Evolutionary conservation across 2,329 filamentous ascomycete genomes (phyloP).

Genomic region (Beauveria bassiana): DNA sequence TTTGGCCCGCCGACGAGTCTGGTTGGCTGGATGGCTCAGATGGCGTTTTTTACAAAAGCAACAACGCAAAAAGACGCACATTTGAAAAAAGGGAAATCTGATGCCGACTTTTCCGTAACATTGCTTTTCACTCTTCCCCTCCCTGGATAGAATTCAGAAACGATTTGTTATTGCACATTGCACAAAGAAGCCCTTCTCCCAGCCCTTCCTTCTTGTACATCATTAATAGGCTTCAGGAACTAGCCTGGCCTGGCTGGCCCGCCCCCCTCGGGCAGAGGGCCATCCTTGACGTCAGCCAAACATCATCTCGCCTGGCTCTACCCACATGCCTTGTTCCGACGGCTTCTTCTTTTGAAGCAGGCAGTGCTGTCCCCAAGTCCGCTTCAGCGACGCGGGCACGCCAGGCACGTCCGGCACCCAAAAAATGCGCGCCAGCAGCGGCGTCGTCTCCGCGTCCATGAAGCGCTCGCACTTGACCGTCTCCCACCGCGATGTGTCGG

Average conservation of each 20-base stretch:
- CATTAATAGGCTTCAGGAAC: not conserved
- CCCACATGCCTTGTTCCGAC: constrained; percentile 11
- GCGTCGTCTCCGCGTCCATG: constrained; percentile 69
- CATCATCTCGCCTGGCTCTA: constrained; percentile 14
- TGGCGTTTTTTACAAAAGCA: not conserved
- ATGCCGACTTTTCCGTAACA: not conserved
- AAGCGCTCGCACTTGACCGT: constrained; percentile 67
- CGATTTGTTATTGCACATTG: not conserved
- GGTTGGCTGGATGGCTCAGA: not conserved
- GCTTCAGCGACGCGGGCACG: constrained; percentile 60
- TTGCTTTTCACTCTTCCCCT: not conserved
- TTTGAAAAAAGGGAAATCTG: not conserved
- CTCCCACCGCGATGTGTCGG: constrained; percentile 71
- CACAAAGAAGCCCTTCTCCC: not conserved
- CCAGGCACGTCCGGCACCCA: constrained; percentile 71
- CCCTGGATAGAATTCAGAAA: not conserved
- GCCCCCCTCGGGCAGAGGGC: not conserved
- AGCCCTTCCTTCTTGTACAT: not conserved
- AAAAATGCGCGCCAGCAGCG: constrained; percentile 64
- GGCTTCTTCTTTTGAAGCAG: constrained; percentile 54
- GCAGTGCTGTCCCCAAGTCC: constrained; percentile 86
- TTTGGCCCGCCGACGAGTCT: not conserved
- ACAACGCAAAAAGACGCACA: not conserved
- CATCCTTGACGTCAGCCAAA: constrained; percentile 12
- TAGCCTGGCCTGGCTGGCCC: not conserved